Evolutionary conservation across 768 basidiomycete genomes (phyloP), one percentile per base, ranked within the genome.

Genomic region (Leccinum variicolor): DNA sequence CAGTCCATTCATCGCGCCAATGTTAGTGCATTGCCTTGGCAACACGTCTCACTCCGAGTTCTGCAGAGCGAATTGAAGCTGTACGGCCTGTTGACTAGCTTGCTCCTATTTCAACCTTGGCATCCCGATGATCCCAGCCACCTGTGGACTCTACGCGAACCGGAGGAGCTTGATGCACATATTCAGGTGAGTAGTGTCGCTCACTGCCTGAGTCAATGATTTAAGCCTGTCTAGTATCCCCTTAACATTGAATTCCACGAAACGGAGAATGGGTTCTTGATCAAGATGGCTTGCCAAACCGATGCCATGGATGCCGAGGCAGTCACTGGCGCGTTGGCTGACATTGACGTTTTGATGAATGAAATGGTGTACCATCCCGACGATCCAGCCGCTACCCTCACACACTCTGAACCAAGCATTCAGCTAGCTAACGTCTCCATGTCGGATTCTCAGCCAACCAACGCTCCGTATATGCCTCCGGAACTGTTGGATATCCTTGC

Each of bases 81-180:
- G 1, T 59, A 67, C 25, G 61, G 53, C 9, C 57, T 81, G 11
- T 79, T 77, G 69, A 77, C 77, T 50, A 75, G 74, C 56, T 62
- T 81, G 36, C 79, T 81, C 59, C 64, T 81, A 11, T 81, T 77
- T 63, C 78, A 81, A 55, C 75, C 76, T 53, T 53, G 39, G 52
- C 31, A 17, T 36, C 43, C 55, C 11, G 19, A 6, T 25, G 33
- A 15, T 11, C 31, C 29, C 10, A 58, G 51, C 50, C 26, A 54
- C 19, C 23, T 69, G 2, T 73, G 72, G 74, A 56, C 53, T 39
- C 31, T 72, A 52, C 58, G 61, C 50, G 59, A 53, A 23, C 58
- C 36, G 13, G 59, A 47, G 25, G 68, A 57, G 14, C 58, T 61
- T 23, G 59, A 57, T 29, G 49, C 62, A 26, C 64, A 60, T 23